Percentiles rank a stretch among this genome's conserved stretches.
Conservation (phyloP, 345 rosid genomes). For the Acer campestre region DNA sequence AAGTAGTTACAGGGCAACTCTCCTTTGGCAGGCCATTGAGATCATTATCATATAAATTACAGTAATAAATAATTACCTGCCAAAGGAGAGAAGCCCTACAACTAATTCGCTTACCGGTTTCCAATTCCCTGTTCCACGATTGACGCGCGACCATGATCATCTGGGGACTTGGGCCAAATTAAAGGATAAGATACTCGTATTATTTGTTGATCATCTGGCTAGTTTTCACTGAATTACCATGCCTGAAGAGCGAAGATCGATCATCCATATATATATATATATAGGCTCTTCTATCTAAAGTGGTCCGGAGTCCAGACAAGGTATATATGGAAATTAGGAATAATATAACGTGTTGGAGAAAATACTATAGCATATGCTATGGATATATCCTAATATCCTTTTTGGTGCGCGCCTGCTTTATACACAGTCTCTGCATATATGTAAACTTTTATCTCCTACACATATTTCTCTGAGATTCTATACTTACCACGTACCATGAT, state of each 20-base stretch:
- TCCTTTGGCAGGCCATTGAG: constrained; percentile 71
- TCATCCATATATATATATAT: constrained; percentile 12
- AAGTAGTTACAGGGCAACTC: constrained; percentile 88
- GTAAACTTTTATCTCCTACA: constrained; percentile 23
- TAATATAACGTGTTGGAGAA: constrained; percentile 6
- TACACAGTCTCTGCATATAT: constrained; percentile 28
- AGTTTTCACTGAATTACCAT: constrained; percentile 6
- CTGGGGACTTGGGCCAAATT: no score
- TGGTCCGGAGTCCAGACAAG: background rate
- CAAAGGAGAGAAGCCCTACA: constrained; percentile 70
- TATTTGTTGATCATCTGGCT: background rate
- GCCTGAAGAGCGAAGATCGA: background rate
- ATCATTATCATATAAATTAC: no score
- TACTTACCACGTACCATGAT: constrained; percentile 4
- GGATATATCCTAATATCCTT: constrained; percentile 37
- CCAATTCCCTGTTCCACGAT: background rate
- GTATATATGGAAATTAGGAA: constrained; percentile 3
- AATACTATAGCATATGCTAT: constrained; percentile 50
- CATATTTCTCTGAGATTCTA: constrained; percentile 25
- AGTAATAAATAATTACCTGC: constrained; percentile 37
- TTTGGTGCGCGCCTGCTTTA: constrained; percentile 35
- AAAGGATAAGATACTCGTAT: no score
- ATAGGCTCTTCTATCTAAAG: background rate
- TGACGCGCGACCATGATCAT: no score
- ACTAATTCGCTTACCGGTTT: constrained; percentile 51